Evolutionary conservation across 805 yeast species (phyloP), one percentile per base, ranked within the genome.

Genomic region (Naumovozyma baii): DNA sequence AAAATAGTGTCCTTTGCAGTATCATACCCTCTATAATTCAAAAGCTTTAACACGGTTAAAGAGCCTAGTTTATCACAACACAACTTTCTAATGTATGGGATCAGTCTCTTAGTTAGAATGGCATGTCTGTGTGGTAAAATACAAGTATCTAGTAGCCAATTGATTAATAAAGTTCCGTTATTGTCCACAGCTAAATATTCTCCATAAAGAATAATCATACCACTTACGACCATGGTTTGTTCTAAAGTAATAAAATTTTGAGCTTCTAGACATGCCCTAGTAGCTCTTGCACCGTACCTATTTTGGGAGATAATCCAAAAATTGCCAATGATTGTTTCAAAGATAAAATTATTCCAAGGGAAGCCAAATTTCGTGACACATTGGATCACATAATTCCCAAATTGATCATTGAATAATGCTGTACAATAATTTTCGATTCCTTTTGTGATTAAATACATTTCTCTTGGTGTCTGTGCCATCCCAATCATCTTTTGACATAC

Each of bases 401-500:
- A 92, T 58, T 92, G 97, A 57, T 92, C 98, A 54, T 87, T 80
- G 57, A 92, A 83, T 48, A 92, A 67, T 37, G 88, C 84, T 1
- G 83, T 84, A 35, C 92, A 75, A 54, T 82, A 87, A 1, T 94
- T 92, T 43, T 76, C 74, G 46, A 92, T 70, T 31, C 86, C 74
- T 18, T 73, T 67, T 7, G 80, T 78, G 33, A 92, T 83, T 36
- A 82, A 57, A 50, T 69, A 64, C 59, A 76, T 80, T 51, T 78
- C 84, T 36, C 74, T 70, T 33, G 70, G 77, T 36, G 76, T 77
- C 46, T 70, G 63, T 3, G 86, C 81, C 34, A 79, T 78, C 48
- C 78, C 82, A 50, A 92, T 87, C 61, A 92, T 80, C 62, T 90
- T 92, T 62, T 92, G 98, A 18, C 95, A 94, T 2, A 96, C 97